Evolutionary conservation across 192 early-diverging fungal genomes (phyloP), one percentile per base, ranked within the genome.

Genomic region (Backusella tuberculispora): DNA sequence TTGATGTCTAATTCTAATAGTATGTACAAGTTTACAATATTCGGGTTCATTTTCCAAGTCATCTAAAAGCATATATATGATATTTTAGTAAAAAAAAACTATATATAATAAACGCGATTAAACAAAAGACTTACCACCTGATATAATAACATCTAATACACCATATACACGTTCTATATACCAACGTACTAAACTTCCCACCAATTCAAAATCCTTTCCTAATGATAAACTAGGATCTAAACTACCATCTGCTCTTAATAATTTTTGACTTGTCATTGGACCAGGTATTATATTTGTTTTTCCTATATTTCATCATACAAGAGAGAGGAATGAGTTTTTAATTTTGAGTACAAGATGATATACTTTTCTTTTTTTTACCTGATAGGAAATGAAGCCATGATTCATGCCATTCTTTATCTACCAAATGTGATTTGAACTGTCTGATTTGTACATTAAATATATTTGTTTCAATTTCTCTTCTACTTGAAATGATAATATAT

Each of bases 381-480:
- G 53, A 60, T 60, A 60, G 13, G 26, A 60, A 60, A 5, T 60
- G 21, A 13, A 60, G 7, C 53, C 53, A 60, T 60, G 53, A 60
- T 60, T 17, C 53, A 24, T 60, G 53, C 53, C 53, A 60, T 60
- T 24, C 12, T 12, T 60, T 60, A 60, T 60, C 53, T 13, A 60
- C 13, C n/a, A 60, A 60, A 60, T 60, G 53, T 60, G 53, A 60
- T 60, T 60, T 60, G 8, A 60, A 60, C 9, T 60, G 53, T 26
- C 53, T 60, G 21, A 19, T 60, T 60, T 60, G 53, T 0, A 60
- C 26, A 12, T 24, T 19, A 60, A 60, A 60, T 0, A 60, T 26
- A 60, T 26, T 60, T 19, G 53, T 24, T 60, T 60, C 53, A 8
- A 60, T 60, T 60, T 60, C 53, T 60, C 53, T 60, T 60, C 53